Evolutionary conservation across 768 basidiomycete species (phyloP).

Genomic region (Termitomyces heimii): DNA sequence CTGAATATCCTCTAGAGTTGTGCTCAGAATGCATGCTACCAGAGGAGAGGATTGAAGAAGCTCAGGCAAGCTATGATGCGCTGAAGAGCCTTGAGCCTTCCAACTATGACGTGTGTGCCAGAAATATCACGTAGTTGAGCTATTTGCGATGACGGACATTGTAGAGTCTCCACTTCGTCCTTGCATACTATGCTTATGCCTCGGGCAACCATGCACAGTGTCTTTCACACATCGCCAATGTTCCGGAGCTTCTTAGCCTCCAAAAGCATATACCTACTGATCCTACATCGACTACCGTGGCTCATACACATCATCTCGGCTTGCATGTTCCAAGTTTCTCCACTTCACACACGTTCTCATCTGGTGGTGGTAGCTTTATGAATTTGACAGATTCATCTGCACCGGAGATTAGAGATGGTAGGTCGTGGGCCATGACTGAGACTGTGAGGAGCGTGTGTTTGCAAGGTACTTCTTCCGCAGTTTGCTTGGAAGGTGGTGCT

Average conservation of each 20-base stretch:
- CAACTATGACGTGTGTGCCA: conserved; percentile 51
- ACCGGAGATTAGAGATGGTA: conserved; percentile 61
- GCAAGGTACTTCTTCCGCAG: conserved; percentile 48
- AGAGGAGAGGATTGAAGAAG: conserved; percentile 55
- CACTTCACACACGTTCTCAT: conserved; percentile 35
- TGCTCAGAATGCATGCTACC: conserved; percentile 53
- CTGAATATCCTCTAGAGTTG: conserved; percentile 34
- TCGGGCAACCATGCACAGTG: conserved; percentile 61
- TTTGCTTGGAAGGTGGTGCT: neutral
- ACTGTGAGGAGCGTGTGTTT: conserved; percentile 72
- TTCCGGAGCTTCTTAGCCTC: conserved; percentile 50
- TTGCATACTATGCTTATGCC: conserved; percentile 82
- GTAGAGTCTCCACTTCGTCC: conserved; percentile 60
- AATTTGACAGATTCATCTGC: conserved; percentile 34
- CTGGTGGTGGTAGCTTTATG: conserved; percentile 44
- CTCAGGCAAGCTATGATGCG: conserved; percentile 42
- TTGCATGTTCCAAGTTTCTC: conserved; percentile 29
- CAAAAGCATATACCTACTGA: conserved; percentile 45
- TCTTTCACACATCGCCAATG: conserved; percentile 47
- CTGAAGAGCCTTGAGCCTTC: conserved; percentile 45
- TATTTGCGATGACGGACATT: conserved; percentile 5
- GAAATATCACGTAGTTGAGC: neutral
- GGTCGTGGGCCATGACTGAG: conserved; percentile 69
- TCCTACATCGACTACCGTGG: conserved; percentile 21
- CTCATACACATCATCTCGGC: conserved; percentile 12